Conservation (phyloP, 306 rosid genomes). For the Malus sieversii region DNA sequence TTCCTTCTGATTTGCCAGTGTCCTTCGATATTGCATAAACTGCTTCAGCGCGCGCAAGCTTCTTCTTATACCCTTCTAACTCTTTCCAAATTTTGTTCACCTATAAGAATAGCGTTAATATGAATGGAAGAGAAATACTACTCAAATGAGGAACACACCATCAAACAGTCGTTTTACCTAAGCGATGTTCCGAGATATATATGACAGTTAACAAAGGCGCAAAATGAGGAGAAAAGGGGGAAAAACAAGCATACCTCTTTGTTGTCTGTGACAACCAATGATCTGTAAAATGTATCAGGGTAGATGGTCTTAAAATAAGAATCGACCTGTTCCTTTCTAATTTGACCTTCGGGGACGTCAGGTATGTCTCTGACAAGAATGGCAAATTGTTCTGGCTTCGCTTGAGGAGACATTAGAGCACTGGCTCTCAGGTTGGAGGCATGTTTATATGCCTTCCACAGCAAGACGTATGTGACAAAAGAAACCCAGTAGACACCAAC, state of each 20-base stretch:
- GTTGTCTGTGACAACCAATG: slow-evolving; percentile 75
- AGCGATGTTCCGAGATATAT: background rate
- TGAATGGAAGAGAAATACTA: background rate
- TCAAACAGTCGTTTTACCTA: background rate
- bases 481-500: slow-evolving; percentile 70
- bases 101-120: slow-evolving; percentile 29
- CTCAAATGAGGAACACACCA: background rate
- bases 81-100: slow-evolving; percentile 61
- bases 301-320: slow-evolving; percentile 53
- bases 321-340: slow-evolving; percentile 75
- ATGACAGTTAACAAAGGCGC: background rate
- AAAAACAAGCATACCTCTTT: slow-evolving; percentile 41
- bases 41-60: slow-evolving; percentile 67
- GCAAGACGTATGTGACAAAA: slow-evolving; percentile 51
- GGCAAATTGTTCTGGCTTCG: slow-evolving; percentile 66
- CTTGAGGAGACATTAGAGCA: slow-evolving; percentile 58
- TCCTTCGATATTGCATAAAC: slow-evolving; percentile 45
- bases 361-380: slow-evolving; percentile 91
- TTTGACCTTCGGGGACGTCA: slow-evolving; percentile 41
- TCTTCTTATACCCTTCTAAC: slow-evolving; percentile 67
- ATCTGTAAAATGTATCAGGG: slow-evolving; percentile 71
- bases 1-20: slow-evolving; percentile 62
- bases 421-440: slow-evolving; percentile 48
- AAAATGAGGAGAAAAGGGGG: background rate
- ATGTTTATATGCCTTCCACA: slow-evolving; percentile 84